These are phyloP conservation scores for Amanita rimosa DNA, from an alignment of 768 basidiomycete species.

Conservation along the genomic window DNA sequence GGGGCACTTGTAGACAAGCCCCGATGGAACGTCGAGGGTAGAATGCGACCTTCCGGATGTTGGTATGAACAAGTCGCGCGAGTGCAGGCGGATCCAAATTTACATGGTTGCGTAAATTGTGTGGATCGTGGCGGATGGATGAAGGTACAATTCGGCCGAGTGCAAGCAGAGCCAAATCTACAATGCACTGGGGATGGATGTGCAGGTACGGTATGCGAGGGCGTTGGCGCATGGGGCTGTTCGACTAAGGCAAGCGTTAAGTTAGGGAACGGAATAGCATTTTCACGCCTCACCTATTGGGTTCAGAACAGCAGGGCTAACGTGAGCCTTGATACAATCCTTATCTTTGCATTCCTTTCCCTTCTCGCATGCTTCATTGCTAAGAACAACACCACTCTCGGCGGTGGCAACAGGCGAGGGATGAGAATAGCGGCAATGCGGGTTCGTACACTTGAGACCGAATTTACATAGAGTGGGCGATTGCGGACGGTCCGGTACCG, in stretches of 20 bases:
- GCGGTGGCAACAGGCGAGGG: conserved; percentile 95
- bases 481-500: conserved; percentile 66
- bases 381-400: conserved; percentile 90
- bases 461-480: conserved; percentile 94
- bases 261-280: conserved; percentile 7
- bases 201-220: conserved; percentile 17
- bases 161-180: conserved; percentile 64
- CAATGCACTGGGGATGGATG: conserved; percentile 34
- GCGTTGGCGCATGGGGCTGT: conserved; percentile 23
- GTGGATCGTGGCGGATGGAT: conserved; percentile 43
- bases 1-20: conserved; percentile 53
- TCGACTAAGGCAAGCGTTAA: conserved; percentile 19
- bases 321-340: conserved; percentile 87
- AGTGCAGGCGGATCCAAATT: conserved; percentile 80
- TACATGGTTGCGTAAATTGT: conserved; percentile 44
- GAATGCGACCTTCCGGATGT: conserved; percentile 80
- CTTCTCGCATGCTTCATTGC: conserved; percentile 86
- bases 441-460: conserved; percentile 81
- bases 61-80: conserved; percentile 81
- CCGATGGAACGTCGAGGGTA: conserved; percentile 73
- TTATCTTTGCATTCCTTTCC: conserved; percentile 86
- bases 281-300: conserved; percentile 38
- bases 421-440: conserved; percentile 84
- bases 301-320: conserved; percentile 73
- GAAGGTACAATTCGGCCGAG: conserved; percentile 58